phyloP scores from a whole-genome alignment of 495 filamentous ascomycete genomes.

The Venustampulla echinocandica region DNA sequence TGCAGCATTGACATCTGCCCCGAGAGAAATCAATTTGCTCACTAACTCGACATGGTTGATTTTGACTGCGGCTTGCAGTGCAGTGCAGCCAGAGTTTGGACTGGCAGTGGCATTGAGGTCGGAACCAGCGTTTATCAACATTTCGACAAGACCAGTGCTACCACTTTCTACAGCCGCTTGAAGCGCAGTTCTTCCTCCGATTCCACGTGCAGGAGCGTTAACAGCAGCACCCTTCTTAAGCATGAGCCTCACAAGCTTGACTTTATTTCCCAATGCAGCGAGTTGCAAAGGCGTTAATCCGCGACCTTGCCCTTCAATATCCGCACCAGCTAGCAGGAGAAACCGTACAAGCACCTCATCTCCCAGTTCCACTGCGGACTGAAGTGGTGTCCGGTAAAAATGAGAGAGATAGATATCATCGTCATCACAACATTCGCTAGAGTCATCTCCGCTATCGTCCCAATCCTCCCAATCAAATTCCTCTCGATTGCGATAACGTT shows the following conservation, averaged over 20 bases:
- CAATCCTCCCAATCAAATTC: no score
- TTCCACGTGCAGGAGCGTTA: slow-evolving; percentile 6
- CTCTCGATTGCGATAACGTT: no score
- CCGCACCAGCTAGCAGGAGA: slow-evolving; percentile 3
- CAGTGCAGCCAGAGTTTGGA: slow-evolving; percentile 3
- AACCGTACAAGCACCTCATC: neutral
- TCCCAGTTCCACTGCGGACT: neutral
- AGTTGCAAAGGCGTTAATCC: slow-evolving; percentile 9
- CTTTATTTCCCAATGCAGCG: slow-evolving; percentile 10
- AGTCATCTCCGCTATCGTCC: neutral
- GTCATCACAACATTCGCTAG: neutral
- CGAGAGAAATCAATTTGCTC: neutral
- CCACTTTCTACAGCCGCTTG: slow-evolving; percentile 12
- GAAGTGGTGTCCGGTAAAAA: neutral
- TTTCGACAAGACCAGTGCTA: slow-evolving; percentile 8
- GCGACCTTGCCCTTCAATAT: neutral
- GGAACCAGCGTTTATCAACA: slow-evolving; percentile 15
- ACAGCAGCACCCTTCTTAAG: slow-evolving; percentile 5
- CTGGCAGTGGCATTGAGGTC: slow-evolving; percentile 10
- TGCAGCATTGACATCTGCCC: slow-evolving; percentile 1
- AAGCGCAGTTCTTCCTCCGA: slow-evolving; percentile 9
- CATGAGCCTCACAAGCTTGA: slow-evolving; percentile 6
- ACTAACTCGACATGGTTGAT: neutral
- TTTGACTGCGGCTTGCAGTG: slow-evolving; percentile 18
- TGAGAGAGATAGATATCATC: neutral